These are phyloP conservation scores for Pythium utonaiense DNA, from an alignment of 352 stramenopile species.

Conservation along the genomic window DNA sequence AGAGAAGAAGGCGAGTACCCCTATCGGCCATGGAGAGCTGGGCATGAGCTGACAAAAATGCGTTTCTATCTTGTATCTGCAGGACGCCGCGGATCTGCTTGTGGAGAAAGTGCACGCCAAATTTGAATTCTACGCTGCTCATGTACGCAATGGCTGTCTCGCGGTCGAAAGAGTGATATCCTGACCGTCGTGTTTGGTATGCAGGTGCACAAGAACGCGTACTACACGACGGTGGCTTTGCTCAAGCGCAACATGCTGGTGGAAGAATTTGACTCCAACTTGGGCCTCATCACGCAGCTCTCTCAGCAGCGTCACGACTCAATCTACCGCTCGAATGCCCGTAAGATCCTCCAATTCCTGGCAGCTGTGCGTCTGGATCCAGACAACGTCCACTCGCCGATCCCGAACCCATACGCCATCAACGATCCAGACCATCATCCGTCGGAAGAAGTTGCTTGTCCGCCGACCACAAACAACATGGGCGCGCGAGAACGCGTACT, in stretches of 20 bases:
- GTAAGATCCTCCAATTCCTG: slow-evolving; percentile 82
- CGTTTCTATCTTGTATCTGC: background rate
- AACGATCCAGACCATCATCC: slow-evolving; percentile 48
- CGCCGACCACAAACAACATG: slow-evolving; percentile 65
- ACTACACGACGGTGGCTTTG: slow-evolving; percentile 58
- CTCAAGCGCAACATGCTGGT: slow-evolving; percentile 79
- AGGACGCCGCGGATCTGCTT: slow-evolving; percentile 79
- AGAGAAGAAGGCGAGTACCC: slow-evolving; percentile 52
- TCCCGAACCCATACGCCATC: slow-evolving; percentile 25
- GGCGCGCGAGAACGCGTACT: slow-evolving; percentile 64
- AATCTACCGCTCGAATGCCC: slow-evolving; percentile 73
- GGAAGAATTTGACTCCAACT: slow-evolving; percentile 74
- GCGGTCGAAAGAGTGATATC: background rate
- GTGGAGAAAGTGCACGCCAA: slow-evolving; percentile 82
- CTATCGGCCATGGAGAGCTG: too few relatives aligned
- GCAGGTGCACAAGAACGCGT: slow-evolving; percentile 79
- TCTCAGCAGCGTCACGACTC: slow-evolving; percentile 83
- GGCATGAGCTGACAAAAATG: background rate
- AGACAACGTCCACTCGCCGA: slow-evolving; percentile 61
- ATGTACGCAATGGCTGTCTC: slow-evolving; percentile 30
- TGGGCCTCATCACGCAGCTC: slow-evolving; percentile 76
- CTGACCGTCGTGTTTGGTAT: background rate
- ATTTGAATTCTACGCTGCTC: slow-evolving; percentile 77
- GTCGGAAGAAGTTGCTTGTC: slow-evolving; percentile 51
- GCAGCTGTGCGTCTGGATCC: slow-evolving; percentile 76